Evolutionary conservation across 768 basidiomycete species (phyloP), one percentile per base, ranked within the genome.

Genomic region (Tubosaeta sp.): DNA sequence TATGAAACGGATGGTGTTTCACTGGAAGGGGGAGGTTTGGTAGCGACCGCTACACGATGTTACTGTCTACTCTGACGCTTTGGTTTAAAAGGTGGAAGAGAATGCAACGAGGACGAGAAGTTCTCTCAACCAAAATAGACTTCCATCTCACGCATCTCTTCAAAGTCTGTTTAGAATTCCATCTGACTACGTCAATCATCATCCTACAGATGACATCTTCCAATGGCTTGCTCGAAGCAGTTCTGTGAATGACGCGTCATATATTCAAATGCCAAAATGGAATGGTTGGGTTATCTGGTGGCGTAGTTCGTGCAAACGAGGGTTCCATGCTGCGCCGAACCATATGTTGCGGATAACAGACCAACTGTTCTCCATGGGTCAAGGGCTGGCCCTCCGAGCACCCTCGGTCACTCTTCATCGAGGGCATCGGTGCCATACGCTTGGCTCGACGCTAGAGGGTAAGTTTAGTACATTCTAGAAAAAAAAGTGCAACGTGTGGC

Each of bases 251-350:
- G 38, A 49, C 19, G 32, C 50, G 43, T 47, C 43, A 31, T 43
- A 29, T 29, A 54, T 66, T 51, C 59, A 62, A 65, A 59, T 43
- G 10, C 49, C 39, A 46, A 52, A 53, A 55, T 46, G 42, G 58
- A 56, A 56, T 51, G 51, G 39, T 46, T 45, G 49, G 22, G 59
- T 52, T 67, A 67, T 65, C 64, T 54, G 6, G 57, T 65, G 63
- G 65, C 58, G 65, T 61, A 58, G 55, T 59, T 62, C 60, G 53
- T 54, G 47, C 42, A 44, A 60, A 32, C 26, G 52, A 57, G 41
- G 29, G 41, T 61, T 64, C 62, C 38, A 59, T 54, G 49, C 65
- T 65, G 62, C 60, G 49, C 27, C 35, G 51, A 41, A 54, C 53
- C 45, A 41, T 43, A 47, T 6, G 39, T 57, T 48, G 50, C 52